Conservation (phyloP, 305 asterid genomes). For the Fraxinus baroniana region DNA sequence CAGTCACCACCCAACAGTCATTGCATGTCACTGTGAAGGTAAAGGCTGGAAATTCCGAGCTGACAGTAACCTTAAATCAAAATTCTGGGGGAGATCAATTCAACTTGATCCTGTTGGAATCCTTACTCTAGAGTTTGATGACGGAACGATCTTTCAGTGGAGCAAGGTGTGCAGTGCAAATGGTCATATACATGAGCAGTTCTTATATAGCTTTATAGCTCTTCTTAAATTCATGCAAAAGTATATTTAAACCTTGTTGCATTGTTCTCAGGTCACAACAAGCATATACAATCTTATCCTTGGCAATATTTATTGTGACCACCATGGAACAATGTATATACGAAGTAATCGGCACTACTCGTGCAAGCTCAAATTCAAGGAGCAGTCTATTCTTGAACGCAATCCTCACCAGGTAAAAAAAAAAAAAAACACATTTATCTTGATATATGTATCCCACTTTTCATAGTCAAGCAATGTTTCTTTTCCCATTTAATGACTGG, state of each 20-base stretch:
- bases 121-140: background rate
- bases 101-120: background rate
- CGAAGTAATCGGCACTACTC: conserved; percentile 71
- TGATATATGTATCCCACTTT: background rate
- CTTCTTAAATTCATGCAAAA: background rate
- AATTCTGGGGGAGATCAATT: background rate
- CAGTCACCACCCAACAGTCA: background rate
- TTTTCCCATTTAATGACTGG: background rate
- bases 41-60: background rate
- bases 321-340: conserved; percentile 84
- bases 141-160: background rate
- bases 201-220: background rate
- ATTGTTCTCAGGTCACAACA: conserved; percentile 72
- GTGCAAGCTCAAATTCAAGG: background rate
- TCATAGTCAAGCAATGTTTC: background rate
- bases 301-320: conserved; percentile 87
- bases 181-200: background rate
- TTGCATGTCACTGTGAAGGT: conserved; percentile 79
- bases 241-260: background rate
- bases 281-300: conserved; percentile 81
- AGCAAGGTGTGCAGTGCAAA: background rate
- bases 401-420: conserved; percentile 85
- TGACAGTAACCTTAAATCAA: background rate
- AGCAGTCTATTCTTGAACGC: conserved; percentile 45
- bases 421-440: background rate